Conservation (phyloP, 2,329 filamentous ascomycete genomes). For the Cadophora sp. region DNA sequence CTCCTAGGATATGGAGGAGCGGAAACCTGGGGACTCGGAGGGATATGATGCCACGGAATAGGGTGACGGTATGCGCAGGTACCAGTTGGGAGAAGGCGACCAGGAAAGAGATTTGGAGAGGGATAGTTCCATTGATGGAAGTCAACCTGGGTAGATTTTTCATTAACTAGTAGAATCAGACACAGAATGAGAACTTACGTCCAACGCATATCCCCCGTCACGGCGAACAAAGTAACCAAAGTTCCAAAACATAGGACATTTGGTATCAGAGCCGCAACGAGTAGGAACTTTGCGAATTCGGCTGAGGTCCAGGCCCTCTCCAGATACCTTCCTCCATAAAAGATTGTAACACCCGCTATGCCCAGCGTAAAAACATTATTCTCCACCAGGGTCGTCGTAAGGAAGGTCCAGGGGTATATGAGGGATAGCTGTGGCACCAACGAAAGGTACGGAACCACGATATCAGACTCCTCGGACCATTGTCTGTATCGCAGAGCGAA, state of each 20-base stretch:
- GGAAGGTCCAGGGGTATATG: constrained; percentile 91
- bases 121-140: constrained; percentile 86
- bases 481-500: constrained; percentile 77
- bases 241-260: constrained; percentile 78
- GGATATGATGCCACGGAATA: constrained; percentile 87
- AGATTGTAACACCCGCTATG: constrained; percentile 79
- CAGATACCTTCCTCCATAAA: constrained; percentile 92
- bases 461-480: constrained; percentile 67
- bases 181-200: constrained; percentile 60
- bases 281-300: constrained; percentile 90
- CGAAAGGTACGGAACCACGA: constrained; percentile 84
- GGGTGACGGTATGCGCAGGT: constrained; percentile 93
- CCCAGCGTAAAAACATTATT: constrained; percentile 88
- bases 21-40: constrained; percentile 80
- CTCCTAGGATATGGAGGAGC: constrained; percentile 75
- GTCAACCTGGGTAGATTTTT: constrained; percentile 62
- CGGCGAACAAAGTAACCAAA: constrained; percentile 74
- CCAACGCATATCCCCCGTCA: constrained; percentile 71
- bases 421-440: constrained; percentile 84
- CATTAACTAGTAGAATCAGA: constrained; percentile 37
- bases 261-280: constrained; percentile 78
- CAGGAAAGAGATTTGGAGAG: constrained; percentile 91
- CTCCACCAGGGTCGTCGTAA: constrained; percentile 88
- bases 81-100: constrained; percentile 98
- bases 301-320: constrained; percentile 94